phyloP scores from a whole-genome alignment of 345 rosid genomes.

The Lagerstroemia speciosa region DNA sequence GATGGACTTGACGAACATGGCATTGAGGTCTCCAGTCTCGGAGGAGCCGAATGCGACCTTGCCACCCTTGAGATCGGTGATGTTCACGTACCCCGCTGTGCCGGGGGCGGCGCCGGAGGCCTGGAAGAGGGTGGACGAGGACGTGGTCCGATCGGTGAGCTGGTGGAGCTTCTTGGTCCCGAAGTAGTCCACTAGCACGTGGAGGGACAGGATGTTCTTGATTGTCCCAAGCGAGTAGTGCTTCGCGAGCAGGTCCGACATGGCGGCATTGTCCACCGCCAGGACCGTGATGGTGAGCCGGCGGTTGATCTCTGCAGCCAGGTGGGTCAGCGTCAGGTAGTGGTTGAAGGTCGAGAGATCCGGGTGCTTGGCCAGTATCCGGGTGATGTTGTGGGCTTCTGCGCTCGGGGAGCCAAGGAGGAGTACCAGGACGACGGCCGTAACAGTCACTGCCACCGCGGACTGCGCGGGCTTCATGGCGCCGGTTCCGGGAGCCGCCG shows the following conservation, averaged over 20 bases:
- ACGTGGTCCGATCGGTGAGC: slow-evolving; percentile 53
- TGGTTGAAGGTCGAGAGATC: slow-evolving; percentile 88
- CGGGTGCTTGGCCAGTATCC: slow-evolving; percentile 65
- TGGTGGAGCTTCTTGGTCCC: slow-evolving; percentile 91
- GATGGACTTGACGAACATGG: slow-evolving; percentile 60
- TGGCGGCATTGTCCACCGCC: slow-evolving; percentile 79
- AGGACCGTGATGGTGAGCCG: slow-evolving; percentile 78
- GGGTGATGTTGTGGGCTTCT: slow-evolving; percentile 73
- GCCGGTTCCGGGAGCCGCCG: neutral
- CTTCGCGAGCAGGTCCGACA: slow-evolving; percentile 55
- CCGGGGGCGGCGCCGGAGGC: slow-evolving; percentile 86
- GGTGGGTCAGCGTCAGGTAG: slow-evolving; percentile 77
- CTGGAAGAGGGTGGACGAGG: slow-evolving; percentile 81
- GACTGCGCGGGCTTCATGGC: slow-evolving; percentile 20
- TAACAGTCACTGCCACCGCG: slow-evolving; percentile 13
- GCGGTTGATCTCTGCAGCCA: slow-evolving; percentile 76
- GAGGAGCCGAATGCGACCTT: slow-evolving; percentile 77
- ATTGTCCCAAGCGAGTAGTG: slow-evolving; percentile 55
- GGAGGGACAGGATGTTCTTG: slow-evolving; percentile 79
- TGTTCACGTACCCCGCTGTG: slow-evolving; percentile 69
- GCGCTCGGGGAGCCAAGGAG: slow-evolving; percentile 21
- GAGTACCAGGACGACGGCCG: slow-evolving; percentile 15
- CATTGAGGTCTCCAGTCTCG: slow-evolving; percentile 42
- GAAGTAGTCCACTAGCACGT: slow-evolving; percentile 81
- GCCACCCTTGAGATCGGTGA: slow-evolving; percentile 72